Evolutionary conservation across 2,329 filamentous ascomycete species (phyloP).

Genomic region (Gremmenia infestans): DNA sequence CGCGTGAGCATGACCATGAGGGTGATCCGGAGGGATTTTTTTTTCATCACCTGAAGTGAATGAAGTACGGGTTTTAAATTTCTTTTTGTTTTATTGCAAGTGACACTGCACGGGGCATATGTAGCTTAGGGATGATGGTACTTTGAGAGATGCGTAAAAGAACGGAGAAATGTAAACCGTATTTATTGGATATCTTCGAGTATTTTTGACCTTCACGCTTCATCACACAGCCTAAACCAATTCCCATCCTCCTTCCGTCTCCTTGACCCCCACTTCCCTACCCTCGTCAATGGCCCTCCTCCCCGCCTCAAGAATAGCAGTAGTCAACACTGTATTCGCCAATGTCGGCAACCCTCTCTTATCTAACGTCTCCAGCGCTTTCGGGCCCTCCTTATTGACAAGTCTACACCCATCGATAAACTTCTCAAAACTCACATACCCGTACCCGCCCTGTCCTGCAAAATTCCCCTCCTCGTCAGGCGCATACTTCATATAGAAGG

Average conservation of each 20-base stretch:
- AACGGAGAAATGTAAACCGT: too few species aligned
- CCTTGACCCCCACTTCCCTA: slow-evolving; percentile 68
- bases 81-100: too few species aligned
- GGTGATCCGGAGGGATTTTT: too few species aligned
- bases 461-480: slow-evolving; percentile 96
- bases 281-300: slow-evolving; percentile 79
- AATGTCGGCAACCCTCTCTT: slow-evolving; percentile 77
- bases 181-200: not conserved
- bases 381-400: slow-evolving; percentile 68
- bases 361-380: slow-evolving; percentile 73
- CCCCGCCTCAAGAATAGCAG: slow-evolving; percentile 85
- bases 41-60: too few species aligned
- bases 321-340: slow-evolving; percentile 84
- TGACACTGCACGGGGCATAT: too few species aligned
- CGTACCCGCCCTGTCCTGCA: slow-evolving; percentile 83
- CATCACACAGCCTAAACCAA: slow-evolving; percentile 37
- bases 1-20: too few species aligned
- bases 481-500: slow-evolving; percentile 93
- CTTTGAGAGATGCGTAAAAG: too few species aligned
- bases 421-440: slow-evolving; percentile 92
- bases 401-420: slow-evolving; percentile 83
- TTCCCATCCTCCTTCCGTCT: slow-evolving; percentile 62
- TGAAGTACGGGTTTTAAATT: too few species aligned
- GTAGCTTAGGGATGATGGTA: too few species aligned
- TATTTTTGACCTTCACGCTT: not conserved